Percentiles rank a stretch among this genome's conserved stretches.
These are phyloP conservation scores for Ophiosphaerella narmari DNA, from an alignment of 2,329 filamentous ascomycete species.

Conservation along the genomic window DNA sequence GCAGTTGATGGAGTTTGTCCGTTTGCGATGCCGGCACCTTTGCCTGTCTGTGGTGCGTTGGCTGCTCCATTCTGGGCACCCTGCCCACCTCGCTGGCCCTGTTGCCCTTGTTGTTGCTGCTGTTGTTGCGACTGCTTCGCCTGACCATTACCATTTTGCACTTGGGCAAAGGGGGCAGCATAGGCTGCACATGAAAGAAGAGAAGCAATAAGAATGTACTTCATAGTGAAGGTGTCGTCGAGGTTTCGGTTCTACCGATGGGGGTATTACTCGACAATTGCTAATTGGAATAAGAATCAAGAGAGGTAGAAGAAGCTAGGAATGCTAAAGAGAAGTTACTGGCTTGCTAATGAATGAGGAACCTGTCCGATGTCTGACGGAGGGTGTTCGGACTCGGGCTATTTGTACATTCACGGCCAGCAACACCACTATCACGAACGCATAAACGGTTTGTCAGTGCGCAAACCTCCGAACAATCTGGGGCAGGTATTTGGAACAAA, in stretches of 20 bases:
- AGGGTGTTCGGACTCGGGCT: slow-evolving; percentile 13
- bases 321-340: slow-evolving; percentile 29
- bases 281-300: slow-evolving; percentile 5
- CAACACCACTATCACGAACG: slow-evolving; percentile 4
- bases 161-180: slow-evolving; percentile 37
- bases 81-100: slow-evolving; percentile 2
- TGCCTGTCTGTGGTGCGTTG: slow-evolving; percentile 13
- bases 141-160: slow-evolving; percentile 22
- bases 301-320: slow-evolving; percentile 10
- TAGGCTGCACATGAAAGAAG: slow-evolving; percentile 38
- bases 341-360: slow-evolving; percentile 33
- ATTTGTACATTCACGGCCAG: slow-evolving; percentile 26
- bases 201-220: slow-evolving; percentile 43
- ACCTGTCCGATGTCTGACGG: slow-evolving; percentile 32
- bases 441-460: slow-evolving; percentile 9
- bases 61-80: slow-evolving; percentile 10
- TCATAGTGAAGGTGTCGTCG: slow-evolving; percentile 31
- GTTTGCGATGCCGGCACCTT: slow-evolving; percentile 21
- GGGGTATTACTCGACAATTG: slow-evolving; percentile 16
- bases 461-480: slow-evolving; percentile 8
- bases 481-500: slow-evolving; percentile 11
- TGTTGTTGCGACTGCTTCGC: slow-evolving; percentile 6
- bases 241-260: slow-evolving; percentile 21
- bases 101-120: slow-evolving; percentile 3
- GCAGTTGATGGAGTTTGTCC: slow-evolving; percentile 31